Conservation (phyloP, 106 monocot species). For the Posidonia australis region DNA sequence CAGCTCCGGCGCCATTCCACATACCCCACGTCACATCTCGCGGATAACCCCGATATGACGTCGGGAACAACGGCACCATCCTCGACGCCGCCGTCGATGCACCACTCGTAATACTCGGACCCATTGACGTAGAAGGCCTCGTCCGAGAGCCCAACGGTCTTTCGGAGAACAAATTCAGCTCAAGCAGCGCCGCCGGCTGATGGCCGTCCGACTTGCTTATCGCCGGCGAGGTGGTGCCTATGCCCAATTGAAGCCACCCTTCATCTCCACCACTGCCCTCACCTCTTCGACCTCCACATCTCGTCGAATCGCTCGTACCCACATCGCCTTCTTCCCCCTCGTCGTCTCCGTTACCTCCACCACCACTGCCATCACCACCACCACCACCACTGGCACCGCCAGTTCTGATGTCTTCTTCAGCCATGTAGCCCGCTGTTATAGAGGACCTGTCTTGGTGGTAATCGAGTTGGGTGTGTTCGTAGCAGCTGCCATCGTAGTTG, state of each 20-base stretch:
- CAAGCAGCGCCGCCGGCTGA: not conserved
- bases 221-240: constrained; percentile 11
- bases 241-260: constrained; percentile 37
- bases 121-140: not conserved
- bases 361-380: not conserved
- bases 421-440: not conserved
- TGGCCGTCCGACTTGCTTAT: not conserved
- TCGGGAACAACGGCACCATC: not conserved
- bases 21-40: constrained; percentile 8
- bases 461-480: not conserved
- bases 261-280: not conserved
- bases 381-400: not conserved
- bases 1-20: not conserved
- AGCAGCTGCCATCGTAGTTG: not conserved
- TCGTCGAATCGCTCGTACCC: constrained; percentile 7
- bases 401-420: not conserved
- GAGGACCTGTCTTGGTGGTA: not conserved
- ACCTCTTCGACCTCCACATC: not conserved
- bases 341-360: not conserved
- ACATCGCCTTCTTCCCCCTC: constrained; percentile 7
- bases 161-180: constrained; percentile 15
- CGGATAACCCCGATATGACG: not conserved
- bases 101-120: not conserved
- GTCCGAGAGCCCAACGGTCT: not conserved
- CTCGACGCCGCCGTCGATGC: not conserved